Percentiles rank a stretch among this genome's conserved stretches.
phyloP scores from a whole-genome alignment of 495 filamentous ascomycete genomes.

The Neurospora cerealis region DNA sequence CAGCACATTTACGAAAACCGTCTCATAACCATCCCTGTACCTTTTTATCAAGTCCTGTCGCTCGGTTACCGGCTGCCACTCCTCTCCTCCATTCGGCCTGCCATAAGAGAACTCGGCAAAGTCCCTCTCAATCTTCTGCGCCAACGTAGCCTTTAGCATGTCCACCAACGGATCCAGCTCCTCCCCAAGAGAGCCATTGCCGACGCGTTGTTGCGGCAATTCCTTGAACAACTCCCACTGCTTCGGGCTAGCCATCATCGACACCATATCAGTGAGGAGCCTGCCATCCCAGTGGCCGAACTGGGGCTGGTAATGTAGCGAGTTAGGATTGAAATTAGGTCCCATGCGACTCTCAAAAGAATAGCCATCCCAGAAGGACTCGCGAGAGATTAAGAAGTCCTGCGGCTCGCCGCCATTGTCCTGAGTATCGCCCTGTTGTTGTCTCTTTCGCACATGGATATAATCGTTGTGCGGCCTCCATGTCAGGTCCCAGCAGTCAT shows the following conservation, averaged over 20 bases:
- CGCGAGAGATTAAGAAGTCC: slow-evolving; percentile 32
- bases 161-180: slow-evolving; percentile 9
- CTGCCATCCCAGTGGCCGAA: slow-evolving; percentile 34
- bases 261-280: slow-evolving; percentile 25
- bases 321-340: background rate
- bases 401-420: slow-evolving; percentile 8
- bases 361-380: slow-evolving; percentile 25
- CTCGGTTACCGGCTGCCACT: background rate
- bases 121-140: slow-evolving; percentile 20
- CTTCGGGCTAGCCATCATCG: slow-evolving; percentile 8
- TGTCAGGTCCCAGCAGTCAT: no score
- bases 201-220: background rate
- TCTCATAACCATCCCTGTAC: background rate
- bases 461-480: slow-evolving; percentile 38
- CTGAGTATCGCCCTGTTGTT: background rate
- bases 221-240: slow-evolving; percentile 5
- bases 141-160: slow-evolving; percentile 12
- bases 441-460: slow-evolving; percentile 33
- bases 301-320: slow-evolving; percentile 17
- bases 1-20: background rate
- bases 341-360: slow-evolving; percentile 21
- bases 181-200: background rate
- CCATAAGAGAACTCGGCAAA: background rate
- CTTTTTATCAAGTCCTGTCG: background rate
- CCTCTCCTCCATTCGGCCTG: background rate